These are phyloP conservation scores for Picochlorum sp. DNA, from an alignment of 139 green algal genomes.

Conservation along the genomic window DNA sequence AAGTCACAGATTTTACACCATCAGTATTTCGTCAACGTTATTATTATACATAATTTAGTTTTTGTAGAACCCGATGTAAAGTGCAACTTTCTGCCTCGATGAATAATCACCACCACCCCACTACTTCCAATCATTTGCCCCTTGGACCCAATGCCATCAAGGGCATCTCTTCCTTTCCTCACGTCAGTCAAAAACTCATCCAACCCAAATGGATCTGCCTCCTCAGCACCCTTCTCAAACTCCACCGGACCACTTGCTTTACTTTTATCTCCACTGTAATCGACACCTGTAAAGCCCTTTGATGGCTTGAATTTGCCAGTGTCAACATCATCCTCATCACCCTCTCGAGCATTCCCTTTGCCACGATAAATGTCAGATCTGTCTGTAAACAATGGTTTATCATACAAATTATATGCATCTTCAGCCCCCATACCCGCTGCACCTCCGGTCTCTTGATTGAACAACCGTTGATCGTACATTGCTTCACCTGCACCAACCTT, in stretches of 20 bases:
- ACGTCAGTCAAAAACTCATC: constrained; percentile 81
- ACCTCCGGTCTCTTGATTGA: constrained; percentile 90
- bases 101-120: constrained; percentile 2
- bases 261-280: constrained; percentile 30
- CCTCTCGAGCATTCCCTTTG: constrained; percentile 9
- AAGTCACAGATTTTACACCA: neutral
- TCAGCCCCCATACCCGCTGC: constrained; percentile 70
- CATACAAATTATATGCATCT: constrained; percentile 92
- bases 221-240: constrained; percentile 70
- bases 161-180: constrained; percentile 33
- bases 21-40: neutral
- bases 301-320: constrained; percentile 81
- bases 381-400: constrained; percentile 89
- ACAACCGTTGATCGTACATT: constrained; percentile 95
- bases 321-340: constrained; percentile 12
- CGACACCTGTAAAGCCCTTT: constrained; percentile 76
- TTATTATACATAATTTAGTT: constrained; percentile 10
- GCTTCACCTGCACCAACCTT: constrained; percentile 61
- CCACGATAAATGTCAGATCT: constrained; percentile 57
- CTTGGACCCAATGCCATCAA: constrained; percentile 11
- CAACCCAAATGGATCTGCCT: constrained; percentile 89
- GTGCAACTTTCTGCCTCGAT: neutral
- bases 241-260: constrained; percentile 51
- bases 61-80: constrained; percentile 6
- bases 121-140: neutral